Evolutionary conservation across 192 early-diverging fungal genomes (phyloP).

Genomic region (Phlyctochytrium bullatum): DNA sequence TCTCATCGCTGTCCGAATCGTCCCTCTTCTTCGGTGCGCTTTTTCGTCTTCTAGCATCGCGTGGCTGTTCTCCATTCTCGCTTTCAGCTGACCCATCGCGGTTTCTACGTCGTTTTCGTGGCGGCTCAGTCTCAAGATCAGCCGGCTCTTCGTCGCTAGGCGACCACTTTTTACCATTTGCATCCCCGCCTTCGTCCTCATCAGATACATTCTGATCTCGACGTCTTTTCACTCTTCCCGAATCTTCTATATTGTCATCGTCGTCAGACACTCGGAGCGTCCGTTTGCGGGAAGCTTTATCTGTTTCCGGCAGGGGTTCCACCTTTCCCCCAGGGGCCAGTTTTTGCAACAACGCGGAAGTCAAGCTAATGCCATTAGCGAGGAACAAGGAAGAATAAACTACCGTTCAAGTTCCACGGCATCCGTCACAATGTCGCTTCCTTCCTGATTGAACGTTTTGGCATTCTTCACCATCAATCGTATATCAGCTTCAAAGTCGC

Average conservation of each 20-base stretch:
- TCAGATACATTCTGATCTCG: neutral
- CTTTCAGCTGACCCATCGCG: too few relatives aligned
- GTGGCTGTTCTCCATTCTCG: too few relatives aligned
- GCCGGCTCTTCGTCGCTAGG: too few relatives aligned
- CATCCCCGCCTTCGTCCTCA: neutral
- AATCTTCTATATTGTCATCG: too few relatives aligned
- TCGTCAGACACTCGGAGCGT: neutral
- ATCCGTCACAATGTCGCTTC: conserved; percentile 80
- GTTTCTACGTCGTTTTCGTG: too few relatives aligned
- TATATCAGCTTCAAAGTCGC: conserved; percentile 76
- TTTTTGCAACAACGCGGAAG: neutral
- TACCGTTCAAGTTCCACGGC: conserved; percentile 39
- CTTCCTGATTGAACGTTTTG: conserved; percentile 80
- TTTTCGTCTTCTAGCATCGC: too few relatives aligned
- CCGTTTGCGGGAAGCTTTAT: neutral
- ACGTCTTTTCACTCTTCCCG: neutral
- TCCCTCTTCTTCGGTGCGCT: too few relatives aligned
- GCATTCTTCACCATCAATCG: conserved; percentile 86
- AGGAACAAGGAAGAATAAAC: neutral
- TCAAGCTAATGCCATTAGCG: neutral
- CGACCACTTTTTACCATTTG: neutral
- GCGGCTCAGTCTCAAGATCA: too few relatives aligned
- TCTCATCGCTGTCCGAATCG: too few relatives aligned
- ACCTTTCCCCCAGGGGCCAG: neutral
- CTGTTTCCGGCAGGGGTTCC: neutral